phyloP scores from a whole-genome alignment of 106 monocot species.

The Dendrobium catenatum region DNA sequence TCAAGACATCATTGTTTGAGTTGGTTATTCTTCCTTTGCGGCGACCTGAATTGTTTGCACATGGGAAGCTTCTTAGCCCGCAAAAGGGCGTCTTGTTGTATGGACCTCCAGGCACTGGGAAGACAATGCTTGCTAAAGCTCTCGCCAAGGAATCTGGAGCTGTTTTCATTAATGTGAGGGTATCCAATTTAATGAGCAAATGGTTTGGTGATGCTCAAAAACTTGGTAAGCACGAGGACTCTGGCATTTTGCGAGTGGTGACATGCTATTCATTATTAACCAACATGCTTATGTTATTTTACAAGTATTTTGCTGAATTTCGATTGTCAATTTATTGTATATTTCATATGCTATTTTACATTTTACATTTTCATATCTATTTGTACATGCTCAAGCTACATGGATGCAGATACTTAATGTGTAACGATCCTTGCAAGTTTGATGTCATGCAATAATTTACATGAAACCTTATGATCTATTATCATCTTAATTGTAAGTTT shows the following conservation, averaged over 20 bases:
- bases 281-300: background rate
- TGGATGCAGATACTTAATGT: background rate
- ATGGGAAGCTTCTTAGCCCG: slow-evolving; percentile 90
- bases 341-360: background rate
- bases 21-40: slow-evolving; percentile 86
- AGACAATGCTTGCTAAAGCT: slow-evolving; percentile 98
- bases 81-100: slow-evolving; percentile 91
- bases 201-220: slow-evolving; percentile 99
- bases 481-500: background rate
- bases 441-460: background rate
- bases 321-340: background rate
- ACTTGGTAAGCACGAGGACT: slow-evolving; percentile 48
- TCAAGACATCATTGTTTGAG: slow-evolving; percentile 76
- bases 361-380: background rate
- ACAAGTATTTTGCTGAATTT: background rate
- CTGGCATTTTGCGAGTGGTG: background rate
- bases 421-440: background rate
- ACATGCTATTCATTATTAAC: background rate
- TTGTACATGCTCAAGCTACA: background rate
- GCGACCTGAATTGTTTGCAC: slow-evolving; percentile 80
- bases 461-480: background rate
- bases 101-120: slow-evolving; percentile 95
- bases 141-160: slow-evolving; percentile 93
- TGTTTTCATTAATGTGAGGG: slow-evolving; percentile 91
- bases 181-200: slow-evolving; percentile 98